A percentile compares a stretch with the other conserved stretches of the same genome.
Conservation (phyloP, 768 basidiomycete species). For the Boletus edulis region DNA sequence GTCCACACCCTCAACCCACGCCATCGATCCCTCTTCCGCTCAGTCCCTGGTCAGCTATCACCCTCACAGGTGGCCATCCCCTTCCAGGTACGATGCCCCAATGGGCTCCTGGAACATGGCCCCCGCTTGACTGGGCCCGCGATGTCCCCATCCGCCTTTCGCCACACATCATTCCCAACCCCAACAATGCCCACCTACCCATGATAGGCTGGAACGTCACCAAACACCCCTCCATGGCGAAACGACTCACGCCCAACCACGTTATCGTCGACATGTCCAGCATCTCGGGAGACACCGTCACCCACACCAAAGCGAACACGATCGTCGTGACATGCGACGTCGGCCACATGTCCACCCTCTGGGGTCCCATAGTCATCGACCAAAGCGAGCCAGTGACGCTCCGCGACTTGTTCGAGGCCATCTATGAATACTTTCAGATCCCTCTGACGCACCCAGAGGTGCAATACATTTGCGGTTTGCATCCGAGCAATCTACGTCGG, state of each 20-base stretch:
- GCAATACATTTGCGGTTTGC: slow-evolving; percentile 15
- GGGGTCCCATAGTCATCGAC: slow-evolving; percentile 51
- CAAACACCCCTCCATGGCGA: slow-evolving; percentile 31
- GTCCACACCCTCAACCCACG: slow-evolving; percentile 19
- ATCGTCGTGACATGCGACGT: slow-evolving; percentile 26
- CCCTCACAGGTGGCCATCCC: slow-evolving; percentile 21
- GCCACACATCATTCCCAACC: slow-evolving; percentile 32
- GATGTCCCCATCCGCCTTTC: slow-evolving; percentile 25
- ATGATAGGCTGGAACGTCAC: slow-evolving; percentile 37
- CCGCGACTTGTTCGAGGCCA: slow-evolving; percentile 45
- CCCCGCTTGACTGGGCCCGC: slow-evolving; percentile 23
- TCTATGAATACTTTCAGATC: slow-evolving; percentile 47
- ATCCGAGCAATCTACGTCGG: slow-evolving; percentile 17
- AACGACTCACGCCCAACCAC: slow-evolving; percentile 29
- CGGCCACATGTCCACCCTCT: slow-evolving; percentile 27
- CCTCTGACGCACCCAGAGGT: slow-evolving; percentile 37
- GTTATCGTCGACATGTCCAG: slow-evolving; percentile 19
- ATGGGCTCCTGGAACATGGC: slow-evolving; percentile 29
- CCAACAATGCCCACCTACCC: slow-evolving; percentile 27
- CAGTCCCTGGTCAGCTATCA: slow-evolving; percentile 15
- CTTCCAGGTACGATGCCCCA: slow-evolving; percentile 24
- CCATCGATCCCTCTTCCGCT: slow-evolving; percentile 4
- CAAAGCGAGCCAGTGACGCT: slow-evolving; percentile 36
- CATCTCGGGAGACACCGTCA: slow-evolving; percentile 19
- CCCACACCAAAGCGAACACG: slow-evolving; percentile 17